Evolutionary conservation across 768 basidiomycete genomes (phyloP).

Genomic region (Auricularia sp.): DNA sequence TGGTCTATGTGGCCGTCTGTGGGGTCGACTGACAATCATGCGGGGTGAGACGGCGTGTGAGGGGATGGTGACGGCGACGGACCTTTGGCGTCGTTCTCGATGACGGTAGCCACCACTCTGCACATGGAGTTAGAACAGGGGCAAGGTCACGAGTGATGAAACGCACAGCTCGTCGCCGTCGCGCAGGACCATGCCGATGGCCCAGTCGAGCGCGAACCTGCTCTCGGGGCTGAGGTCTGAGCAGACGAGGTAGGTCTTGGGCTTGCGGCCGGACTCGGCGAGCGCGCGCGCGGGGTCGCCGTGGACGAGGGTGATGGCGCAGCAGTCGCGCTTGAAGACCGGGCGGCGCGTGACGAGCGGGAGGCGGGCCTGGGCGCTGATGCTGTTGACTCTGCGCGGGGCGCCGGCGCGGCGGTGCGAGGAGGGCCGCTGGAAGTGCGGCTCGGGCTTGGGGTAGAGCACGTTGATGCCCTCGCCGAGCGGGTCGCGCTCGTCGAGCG

Average conservation of each 20-base stretch:
- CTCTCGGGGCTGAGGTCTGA: slow-evolving; percentile 94
- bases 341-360: slow-evolving; percentile 65
- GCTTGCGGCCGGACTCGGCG: slow-evolving; percentile 35
- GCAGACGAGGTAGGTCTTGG: slow-evolving; percentile 72
- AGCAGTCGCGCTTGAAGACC: slow-evolving; percentile 81
- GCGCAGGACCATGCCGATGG: slow-evolving; percentile 87
- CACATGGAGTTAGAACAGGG: neutral
- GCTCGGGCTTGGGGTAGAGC: slow-evolving; percentile 32
- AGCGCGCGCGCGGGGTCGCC: slow-evolving; percentile 58
- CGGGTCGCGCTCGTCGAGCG: slow-evolving; percentile 44
- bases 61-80: slow-evolving; percentile 15
- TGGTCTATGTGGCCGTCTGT: slow-evolving; percentile 62
- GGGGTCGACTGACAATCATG: slow-evolving; percentile 46
- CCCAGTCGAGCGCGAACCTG: slow-evolving; percentile 95
- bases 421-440: slow-evolving; percentile 48
- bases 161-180: slow-evolving; percentile 84
- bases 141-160: neutral
- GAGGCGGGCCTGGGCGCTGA: slow-evolving; percentile 43
- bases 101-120: slow-evolving; percentile 77
- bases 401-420: slow-evolving; percentile 20
- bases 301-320: slow-evolving; percentile 81
- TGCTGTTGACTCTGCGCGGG: slow-evolving; percentile 4
- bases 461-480: slow-evolving; percentile 90
- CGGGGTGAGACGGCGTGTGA: slow-evolving; percentile 1
- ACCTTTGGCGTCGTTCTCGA: slow-evolving; percentile 90